phyloP scores from a whole-genome alignment of 1,139 yeast species.

The Yamadazyma atlantica region DNA sequence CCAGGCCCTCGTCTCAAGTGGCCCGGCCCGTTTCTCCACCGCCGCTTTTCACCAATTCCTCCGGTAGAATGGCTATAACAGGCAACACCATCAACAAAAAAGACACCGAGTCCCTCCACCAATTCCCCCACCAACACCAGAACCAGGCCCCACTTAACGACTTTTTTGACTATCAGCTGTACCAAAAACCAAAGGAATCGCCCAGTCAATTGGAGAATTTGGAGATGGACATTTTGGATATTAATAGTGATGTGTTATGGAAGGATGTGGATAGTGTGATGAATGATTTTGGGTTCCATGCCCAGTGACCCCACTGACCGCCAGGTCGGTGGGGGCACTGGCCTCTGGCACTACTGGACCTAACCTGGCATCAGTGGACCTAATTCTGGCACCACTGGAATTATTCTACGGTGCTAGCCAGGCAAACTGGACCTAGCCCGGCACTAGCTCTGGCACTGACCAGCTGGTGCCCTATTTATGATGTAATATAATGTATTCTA shows the following conservation, averaged over 20 bases:
- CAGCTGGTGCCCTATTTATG: too few species aligned
- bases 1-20: too few species aligned
- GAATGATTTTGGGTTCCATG: conserved; percentile 93
- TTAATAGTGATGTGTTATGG: conserved; percentile 70
- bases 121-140: neutral
- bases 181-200: conserved; percentile 24
- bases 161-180: neutral
- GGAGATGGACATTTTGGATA: conserved; percentile 35
- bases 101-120: neutral
- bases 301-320: conserved; percentile 14
- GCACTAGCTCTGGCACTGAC: too few species aligned
- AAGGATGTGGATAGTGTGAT: conserved; percentile 88
- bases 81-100: conserved; percentile 17
- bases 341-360: too few species aligned
- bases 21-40: too few species aligned
- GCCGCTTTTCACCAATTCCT: conserved; percentile 7
- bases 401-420: too few species aligned
- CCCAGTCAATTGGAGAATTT: conserved; percentile 34
- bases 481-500: conserved; percentile 1
- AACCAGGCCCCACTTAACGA: too few species aligned
- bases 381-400: too few species aligned
- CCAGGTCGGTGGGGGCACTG: too few species aligned
- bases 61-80: conserved; percentile 16
- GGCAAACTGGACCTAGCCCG: too few species aligned
- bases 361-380: too few species aligned